These are phyloP conservation scores for Nigrospora osmanthi DNA, from an alignment of 2,329 filamentous ascomycete genomes.

Conservation along the genomic window DNA sequence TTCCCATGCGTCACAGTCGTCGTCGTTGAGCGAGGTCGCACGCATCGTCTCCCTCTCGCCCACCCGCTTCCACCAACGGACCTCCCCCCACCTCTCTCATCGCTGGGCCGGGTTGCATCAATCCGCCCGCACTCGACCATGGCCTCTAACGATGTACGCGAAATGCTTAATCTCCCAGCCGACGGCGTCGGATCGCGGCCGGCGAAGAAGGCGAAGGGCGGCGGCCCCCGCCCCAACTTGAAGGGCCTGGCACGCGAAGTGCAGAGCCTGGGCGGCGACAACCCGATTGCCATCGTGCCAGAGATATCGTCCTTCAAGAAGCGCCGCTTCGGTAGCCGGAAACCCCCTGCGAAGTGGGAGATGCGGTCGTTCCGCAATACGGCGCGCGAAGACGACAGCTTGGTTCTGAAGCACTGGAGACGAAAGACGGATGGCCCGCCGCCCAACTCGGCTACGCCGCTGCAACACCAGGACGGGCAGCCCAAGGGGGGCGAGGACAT, in stretches of 20 bases:
- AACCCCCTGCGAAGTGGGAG: conserved; percentile 56
- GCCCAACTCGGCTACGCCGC: conserved; percentile 1
- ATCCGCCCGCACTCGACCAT: conserved; percentile 27
- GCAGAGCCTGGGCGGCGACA: conserved; percentile 57
- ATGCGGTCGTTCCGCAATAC: conserved; percentile 67
- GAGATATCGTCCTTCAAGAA: conserved; percentile 54
- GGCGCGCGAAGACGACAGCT: conserved; percentile 58
- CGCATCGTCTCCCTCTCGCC: too few species aligned
- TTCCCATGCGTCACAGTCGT: too few species aligned
- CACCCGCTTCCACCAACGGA: too few species aligned
- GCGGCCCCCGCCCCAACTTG: conserved; percentile 50
- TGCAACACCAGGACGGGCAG: conserved; percentile 11
- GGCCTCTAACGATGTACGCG: conserved; percentile 75
- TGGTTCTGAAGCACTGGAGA: conserved; percentile 76
- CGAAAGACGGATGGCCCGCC: conserved; percentile 42
- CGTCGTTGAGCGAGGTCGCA: too few species aligned
- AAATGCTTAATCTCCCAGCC: conserved; percentile 75
- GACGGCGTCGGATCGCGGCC: conserved; percentile 47
- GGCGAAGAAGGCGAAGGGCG: conserved; percentile 67
- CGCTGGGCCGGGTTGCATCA: neutral
- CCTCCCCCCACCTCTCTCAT: too few species aligned
- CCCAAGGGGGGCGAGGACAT: conserved; percentile 14
- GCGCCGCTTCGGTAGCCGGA: conserved; percentile 43
- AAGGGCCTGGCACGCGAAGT: conserved; percentile 60
- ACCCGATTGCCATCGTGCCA: conserved; percentile 59